These are phyloP conservation scores for Trichoderma gamsii DNA, from an alignment of 495 filamentous ascomycete genomes.

Conservation along the genomic window DNA sequence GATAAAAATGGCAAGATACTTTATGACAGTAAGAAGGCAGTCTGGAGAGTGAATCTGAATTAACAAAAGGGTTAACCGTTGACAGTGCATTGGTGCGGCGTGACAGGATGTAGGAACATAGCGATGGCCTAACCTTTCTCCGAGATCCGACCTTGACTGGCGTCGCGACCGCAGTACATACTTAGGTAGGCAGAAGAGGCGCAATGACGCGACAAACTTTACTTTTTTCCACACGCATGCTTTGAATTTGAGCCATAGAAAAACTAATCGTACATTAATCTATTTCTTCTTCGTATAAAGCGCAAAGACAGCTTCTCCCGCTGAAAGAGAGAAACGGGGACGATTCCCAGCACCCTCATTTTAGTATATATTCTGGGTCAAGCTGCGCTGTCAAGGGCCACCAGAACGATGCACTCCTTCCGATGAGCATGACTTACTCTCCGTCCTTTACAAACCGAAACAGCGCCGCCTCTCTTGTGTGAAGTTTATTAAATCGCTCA, in stretches of 20 bases:
- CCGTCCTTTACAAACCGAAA: neutral
- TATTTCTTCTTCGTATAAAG: neutral
- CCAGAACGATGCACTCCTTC: neutral
- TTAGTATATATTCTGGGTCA: neutral
- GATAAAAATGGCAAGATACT: neutral
- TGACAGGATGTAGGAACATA: neutral
- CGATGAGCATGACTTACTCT: neutral
- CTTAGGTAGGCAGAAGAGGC: neutral
- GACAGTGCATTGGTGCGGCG: neutral
- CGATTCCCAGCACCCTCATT: too few species aligned
- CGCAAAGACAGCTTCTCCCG: too few species aligned
- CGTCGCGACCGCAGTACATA: neutral
- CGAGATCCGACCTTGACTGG: neutral
- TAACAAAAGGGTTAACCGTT: neutral
- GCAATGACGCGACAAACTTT: constrained; percentile 1
- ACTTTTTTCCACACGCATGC: neutral
- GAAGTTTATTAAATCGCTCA: neutral
- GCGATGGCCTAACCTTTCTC: neutral
- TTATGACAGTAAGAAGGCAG: neutral
- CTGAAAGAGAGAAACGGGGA: too few species aligned
- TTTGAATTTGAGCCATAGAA: neutral
- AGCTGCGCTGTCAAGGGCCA: neutral
- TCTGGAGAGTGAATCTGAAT: neutral
- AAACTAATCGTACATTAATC: neutral
- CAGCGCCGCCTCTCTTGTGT: neutral